Percentiles rank a stretch among this genome's conserved stretches.
These are phyloP conservation scores for Fonsecaea multimorphosa DNA, from an alignment of 2,329 filamentous ascomycete genomes.

Conservation along the genomic window DNA sequence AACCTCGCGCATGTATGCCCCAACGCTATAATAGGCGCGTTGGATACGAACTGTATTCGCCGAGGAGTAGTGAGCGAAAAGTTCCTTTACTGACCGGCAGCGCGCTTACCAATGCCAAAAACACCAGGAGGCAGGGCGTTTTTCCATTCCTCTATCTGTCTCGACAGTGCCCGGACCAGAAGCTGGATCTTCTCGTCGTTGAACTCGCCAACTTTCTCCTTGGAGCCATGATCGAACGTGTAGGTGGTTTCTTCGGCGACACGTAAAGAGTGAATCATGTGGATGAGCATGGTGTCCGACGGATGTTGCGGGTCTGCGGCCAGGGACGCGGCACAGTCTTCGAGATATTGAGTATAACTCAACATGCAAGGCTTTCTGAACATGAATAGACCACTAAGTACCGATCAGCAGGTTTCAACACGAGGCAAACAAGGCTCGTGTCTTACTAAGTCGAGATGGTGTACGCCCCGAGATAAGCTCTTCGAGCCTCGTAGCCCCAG, in stretches of 20 bases:
- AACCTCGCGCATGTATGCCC: conserved; percentile 28
- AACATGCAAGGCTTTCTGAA: conserved; percentile 14
- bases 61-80: background rate
- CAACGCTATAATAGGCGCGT: conserved; percentile 6
- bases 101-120: conserved; percentile 5
- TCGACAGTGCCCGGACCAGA: conserved; percentile 18
- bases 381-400: conserved; percentile 15
- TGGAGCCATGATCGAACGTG: conserved; percentile 27
- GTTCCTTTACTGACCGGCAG: background rate
- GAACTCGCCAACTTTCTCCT: conserved; percentile 24
- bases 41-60: conserved; percentile 6
- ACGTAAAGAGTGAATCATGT: conserved; percentile 11
- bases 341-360: conserved; percentile 24
- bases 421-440: background rate
- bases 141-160: conserved; percentile 22
- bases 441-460: conserved; percentile 27
- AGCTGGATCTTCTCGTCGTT: conserved; percentile 28
- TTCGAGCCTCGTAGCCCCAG: conserved; percentile 28
- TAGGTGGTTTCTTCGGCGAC: conserved; percentile 22
- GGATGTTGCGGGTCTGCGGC: conserved; percentile 26
- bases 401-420: conserved; percentile 7
- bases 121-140: conserved; percentile 1
- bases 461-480: conserved; percentile 22
- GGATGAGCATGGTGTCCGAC: conserved; percentile 19
- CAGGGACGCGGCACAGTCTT: conserved; percentile 27